Base-by-base conservation (phyloP, 2,329 filamentous ascomycete genomes). In the Xylaria multiplex region DNA sequence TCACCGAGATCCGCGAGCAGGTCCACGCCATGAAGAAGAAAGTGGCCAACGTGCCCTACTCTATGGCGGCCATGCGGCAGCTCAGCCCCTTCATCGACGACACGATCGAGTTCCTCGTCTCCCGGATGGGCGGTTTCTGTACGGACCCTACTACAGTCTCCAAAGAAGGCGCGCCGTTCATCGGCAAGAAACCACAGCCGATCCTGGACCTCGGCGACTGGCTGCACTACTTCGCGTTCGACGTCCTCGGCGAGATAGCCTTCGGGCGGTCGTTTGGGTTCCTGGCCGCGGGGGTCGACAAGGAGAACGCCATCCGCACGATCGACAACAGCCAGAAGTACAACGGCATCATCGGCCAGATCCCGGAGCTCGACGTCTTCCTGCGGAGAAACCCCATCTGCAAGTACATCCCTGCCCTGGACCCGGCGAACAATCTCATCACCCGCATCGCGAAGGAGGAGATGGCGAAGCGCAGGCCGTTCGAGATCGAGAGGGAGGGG, bases 1-100 rank as follows among this genome's bases (percentile, higher is more conserved):
- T 87, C 76, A 86, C 85, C 46, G 85, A 87, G 73, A 82, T 79
- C 16, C 78, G 84, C 59, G 84, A 86, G 75, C 78, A 81, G 6
- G 81, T 84, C n/a, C 85, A 87, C 72, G 83, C 84, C 0, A 79
- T 80, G 65, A 86, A 86, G 79, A 87, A 86, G 76, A 81, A 83
- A 72, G 81, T 84, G 4, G 82, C 81, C 69, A 83, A 83, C 55
- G 81, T 83, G 42, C 82, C 83, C 0, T 86, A 86, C 73, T 82
- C 80, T 74, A 85, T 86, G 83, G 80, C 81, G 0, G 81, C 82
- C 7, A 85, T 85, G 83, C 81, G 83, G 66, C 81, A 84, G 74
- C 80, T 84, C 40, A 79, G 79, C 59, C 81, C 81, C 13, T 85
- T 83, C 62, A 84, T 86, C 71, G 79, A 86, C 72, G 83, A 84